Conservation (phyloP, 2,329 filamentous ascomycete genomes). For the Ophiognomonia clavigignenti-juglandacearum region DNA sequence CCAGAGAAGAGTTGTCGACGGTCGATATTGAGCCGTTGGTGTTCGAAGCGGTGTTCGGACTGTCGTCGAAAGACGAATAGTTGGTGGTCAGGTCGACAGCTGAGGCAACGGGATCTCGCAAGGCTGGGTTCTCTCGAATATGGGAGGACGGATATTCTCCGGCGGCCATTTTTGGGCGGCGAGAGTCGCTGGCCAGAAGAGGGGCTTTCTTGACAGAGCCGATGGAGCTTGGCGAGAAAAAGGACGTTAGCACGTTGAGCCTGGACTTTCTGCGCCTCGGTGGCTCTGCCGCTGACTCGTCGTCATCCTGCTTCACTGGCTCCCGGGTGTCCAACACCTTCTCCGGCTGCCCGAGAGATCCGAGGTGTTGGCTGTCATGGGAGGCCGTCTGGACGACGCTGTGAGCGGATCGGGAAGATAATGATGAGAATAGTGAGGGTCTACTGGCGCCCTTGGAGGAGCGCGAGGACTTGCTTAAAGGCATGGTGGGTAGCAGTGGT, state of each 20-base stretch:
- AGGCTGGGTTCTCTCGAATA: constrained; percentile 4
- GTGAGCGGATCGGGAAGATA: constrained; percentile 11
- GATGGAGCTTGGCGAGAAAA: constrained; percentile 14
- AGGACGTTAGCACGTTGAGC: constrained; percentile 15
- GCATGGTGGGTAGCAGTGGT: constrained; percentile 11
- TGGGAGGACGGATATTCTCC: constrained; percentile 4
- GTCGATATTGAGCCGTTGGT: constrained; percentile 14
- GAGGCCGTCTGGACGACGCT: constrained; percentile 9
- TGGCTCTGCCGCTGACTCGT: constrained; percentile 5
- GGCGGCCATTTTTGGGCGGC: constrained; percentile 13
- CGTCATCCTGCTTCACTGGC: neutral
- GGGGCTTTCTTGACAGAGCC: constrained; percentile 1
- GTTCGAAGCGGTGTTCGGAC: constrained; percentile 11
- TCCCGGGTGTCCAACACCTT: neutral
- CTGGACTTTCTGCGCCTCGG: constrained; percentile 12
- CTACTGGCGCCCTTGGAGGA: constrained; percentile 13
- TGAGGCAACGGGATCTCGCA: constrained; percentile 6
- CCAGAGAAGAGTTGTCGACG: constrained; percentile 11
- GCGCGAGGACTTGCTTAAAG: constrained; percentile 17
- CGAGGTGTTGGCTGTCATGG: constrained; percentile 4
- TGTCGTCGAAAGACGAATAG: constrained; percentile 6
- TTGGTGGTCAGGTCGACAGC: constrained; percentile 7
- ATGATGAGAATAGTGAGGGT: constrained; percentile 12
- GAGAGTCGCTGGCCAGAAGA: neutral
- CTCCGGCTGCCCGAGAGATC: constrained; percentile 5